phyloP scores from a whole-genome alignment of 805 yeast genomes.

The Ogataea dorogensis region DNA sequence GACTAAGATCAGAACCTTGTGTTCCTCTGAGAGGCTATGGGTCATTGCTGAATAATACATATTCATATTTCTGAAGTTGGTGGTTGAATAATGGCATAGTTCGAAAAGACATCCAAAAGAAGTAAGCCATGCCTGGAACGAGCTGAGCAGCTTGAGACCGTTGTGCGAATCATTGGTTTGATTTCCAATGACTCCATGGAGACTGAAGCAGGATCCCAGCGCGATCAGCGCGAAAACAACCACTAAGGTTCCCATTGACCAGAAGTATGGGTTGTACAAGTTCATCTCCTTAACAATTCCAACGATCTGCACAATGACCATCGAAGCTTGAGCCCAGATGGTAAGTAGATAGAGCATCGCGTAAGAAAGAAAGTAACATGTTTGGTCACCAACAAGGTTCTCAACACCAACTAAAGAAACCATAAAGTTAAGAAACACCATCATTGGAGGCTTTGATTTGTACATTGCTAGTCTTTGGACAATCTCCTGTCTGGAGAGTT shows the following conservation, averaged over 20 bases:
- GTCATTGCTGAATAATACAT: constrained; percentile 11
- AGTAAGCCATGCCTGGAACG: constrained; percentile 22
- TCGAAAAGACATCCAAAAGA: constrained; percentile 26
- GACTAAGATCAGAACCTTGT: constrained; percentile 4
- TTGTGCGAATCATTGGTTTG: constrained; percentile 6
- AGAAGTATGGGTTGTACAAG: constrained; percentile 10
- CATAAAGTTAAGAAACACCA: constrained; percentile 12
- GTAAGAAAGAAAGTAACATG: constrained; percentile 8
- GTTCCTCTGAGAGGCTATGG: not conserved
- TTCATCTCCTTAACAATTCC: constrained; percentile 11
- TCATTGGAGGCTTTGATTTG: constrained; percentile 13
- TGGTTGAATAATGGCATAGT: constrained; percentile 25
- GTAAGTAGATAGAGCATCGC: constrained; percentile 13
- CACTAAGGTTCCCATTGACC: constrained; percentile 11
- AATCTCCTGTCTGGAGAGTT: constrained; percentile 10
- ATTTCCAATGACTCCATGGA: constrained; percentile 2
- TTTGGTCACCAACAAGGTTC: constrained; percentile 7
- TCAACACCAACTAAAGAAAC: constrained; percentile 17
- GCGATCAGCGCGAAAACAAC: constrained; percentile 7
- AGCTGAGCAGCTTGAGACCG: constrained; percentile 12
- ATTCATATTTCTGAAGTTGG: constrained; percentile 18
- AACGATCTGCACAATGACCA: constrained; percentile 17
- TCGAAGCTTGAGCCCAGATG: constrained; percentile 17
- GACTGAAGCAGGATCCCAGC: constrained; percentile 10
- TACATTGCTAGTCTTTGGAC: constrained; percentile 9